Conservation (phyloP, 108 stramenopile genomes). For the Nannochloropsis salina region DNA sequence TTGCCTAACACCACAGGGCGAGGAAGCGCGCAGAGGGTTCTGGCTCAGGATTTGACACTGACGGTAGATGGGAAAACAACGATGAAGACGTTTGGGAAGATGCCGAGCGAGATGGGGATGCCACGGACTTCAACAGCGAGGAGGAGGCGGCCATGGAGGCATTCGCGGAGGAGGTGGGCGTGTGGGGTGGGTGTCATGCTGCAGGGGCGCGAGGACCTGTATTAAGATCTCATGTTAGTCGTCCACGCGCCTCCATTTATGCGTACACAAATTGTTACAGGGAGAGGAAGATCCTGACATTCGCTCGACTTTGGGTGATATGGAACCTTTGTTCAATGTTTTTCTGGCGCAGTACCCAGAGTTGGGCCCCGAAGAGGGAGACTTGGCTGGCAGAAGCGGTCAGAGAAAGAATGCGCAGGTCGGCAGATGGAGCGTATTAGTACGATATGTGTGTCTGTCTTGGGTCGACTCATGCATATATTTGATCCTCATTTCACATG, state of each 20-base stretch:
- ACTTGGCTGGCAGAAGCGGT: not conserved
- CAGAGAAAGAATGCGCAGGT: not conserved
- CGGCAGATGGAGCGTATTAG: not conserved
- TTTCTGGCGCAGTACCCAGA: not conserved
- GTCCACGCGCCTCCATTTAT: no score
- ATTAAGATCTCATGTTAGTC: no score
- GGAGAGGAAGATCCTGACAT: not conserved
- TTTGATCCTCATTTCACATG: not conserved
- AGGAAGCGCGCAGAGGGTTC: not conserved
- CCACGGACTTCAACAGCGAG: not conserved
- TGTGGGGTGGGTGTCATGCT: not conserved
- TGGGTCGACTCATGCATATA: not conserved
- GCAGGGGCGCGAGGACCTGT: not conserved
- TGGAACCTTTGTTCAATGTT: conserved; percentile 7
- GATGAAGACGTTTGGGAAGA: not conserved
- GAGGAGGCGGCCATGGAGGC: conserved; percentile 13
- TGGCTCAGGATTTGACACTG: not conserved
- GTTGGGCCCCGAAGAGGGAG: not conserved
- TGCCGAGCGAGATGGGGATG: not conserved
- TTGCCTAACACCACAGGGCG: not conserved
- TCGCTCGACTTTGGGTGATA: not conserved
- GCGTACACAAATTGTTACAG: not conserved
- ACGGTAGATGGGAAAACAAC: not conserved
- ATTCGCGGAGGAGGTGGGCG: not conserved
- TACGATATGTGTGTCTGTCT: not conserved